phyloP scores from a whole-genome alignment of 306 rosid genomes.

The Senna siamea region DNA sequence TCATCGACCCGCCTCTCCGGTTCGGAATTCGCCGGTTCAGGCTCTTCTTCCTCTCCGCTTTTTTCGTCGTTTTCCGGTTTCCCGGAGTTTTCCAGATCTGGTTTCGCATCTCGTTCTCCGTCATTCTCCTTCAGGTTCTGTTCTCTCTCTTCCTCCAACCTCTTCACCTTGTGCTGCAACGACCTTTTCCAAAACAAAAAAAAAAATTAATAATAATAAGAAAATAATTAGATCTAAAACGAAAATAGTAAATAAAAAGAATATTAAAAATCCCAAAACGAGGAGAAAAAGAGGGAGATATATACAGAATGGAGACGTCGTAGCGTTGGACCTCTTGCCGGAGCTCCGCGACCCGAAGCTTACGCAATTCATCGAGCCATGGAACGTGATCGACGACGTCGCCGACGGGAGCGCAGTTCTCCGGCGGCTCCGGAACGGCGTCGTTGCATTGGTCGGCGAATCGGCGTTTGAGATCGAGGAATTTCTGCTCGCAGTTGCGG shows the following conservation, averaged over 20 bases:
- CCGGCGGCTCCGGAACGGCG: conserved; percentile 28
- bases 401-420: conserved; percentile 32
- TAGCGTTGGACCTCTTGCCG: conserved; percentile 67
- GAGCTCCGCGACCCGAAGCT: conserved; percentile 71
- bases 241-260: background rate
- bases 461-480: conserved; percentile 66
- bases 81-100: conserved; percentile 68
- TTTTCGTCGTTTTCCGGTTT: conserved; percentile 58
- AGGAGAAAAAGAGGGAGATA: background rate
- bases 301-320: conserved; percentile 72
- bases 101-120: conserved; percentile 44
- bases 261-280: conserved; percentile 3
- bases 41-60: conserved; percentile 41
- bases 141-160: conserved; percentile 63
- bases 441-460: conserved; percentile 51
- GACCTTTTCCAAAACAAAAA: conserved; percentile 46
- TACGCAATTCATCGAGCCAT: conserved; percentile 73
- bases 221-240: conserved; percentile 54
- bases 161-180: conserved; percentile 74
- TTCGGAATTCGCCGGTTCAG: conserved; percentile 44
- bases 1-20: conserved; percentile 42
- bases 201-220: background rate
- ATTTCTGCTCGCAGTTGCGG: conserved; percentile 60
- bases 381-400: conserved; percentile 54
- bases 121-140: conserved; percentile 38